Percentiles rank a stretch among this genome's conserved stretches.
phyloP scores from a whole-genome alignment of 768 basidiomycete genomes.

The Mycena venus region DNA sequence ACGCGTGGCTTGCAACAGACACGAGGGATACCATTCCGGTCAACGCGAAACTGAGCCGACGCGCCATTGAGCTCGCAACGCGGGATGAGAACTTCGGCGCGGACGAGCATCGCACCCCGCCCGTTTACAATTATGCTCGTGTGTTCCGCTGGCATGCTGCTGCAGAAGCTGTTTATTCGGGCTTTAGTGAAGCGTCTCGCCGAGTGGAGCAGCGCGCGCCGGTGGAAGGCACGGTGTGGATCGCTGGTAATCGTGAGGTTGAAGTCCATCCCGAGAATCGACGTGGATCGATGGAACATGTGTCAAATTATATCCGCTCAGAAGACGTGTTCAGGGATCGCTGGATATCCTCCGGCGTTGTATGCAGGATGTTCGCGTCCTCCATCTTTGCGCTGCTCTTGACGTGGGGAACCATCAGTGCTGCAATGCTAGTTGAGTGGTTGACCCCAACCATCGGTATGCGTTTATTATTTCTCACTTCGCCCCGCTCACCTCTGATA shows the following conservation, averaged over 20 bases:
- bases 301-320: neutral
- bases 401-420: conserved; percentile 36
- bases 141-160: conserved; percentile 40
- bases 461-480: neutral
- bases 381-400: conserved; percentile 26
- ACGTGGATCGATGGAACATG: neutral
- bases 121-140: conserved; percentile 45
- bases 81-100: conserved; percentile 4
- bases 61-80: conserved; percentile 31
- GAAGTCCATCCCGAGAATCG: neutral
- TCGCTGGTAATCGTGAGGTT: neutral
- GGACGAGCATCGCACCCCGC: conserved; percentile 39
- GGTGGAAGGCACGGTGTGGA: conserved; percentile 29
- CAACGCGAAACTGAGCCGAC: neutral
- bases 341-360: neutral
- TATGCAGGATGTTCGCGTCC: conserved; percentile 24
- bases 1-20: conserved; percentile 38
- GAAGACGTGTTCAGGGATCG: neutral
- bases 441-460: conserved; percentile 32
- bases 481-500: neutral
- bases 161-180: conserved; percentile 34
- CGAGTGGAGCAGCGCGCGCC: conserved; percentile 18
- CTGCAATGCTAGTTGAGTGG: conserved; percentile 23
- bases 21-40: neutral
- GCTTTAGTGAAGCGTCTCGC: conserved; percentile 35